Base-by-base conservation (phyloP, 108 stramenopile genomes). In the Nitzschia sp. region DNA sequence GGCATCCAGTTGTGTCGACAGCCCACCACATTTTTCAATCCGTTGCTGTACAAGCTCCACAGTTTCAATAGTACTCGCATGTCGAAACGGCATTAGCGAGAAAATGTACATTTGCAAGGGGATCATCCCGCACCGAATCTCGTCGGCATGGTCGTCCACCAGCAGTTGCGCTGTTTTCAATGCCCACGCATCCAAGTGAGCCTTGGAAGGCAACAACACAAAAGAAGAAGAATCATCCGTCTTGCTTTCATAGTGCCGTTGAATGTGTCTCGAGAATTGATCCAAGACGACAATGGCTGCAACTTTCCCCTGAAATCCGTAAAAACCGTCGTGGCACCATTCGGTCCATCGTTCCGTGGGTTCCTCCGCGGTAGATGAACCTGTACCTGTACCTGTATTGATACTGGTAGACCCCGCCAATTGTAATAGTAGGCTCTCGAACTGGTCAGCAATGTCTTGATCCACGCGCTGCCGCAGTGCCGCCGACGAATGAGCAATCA, bases 241-340 rank as follows among this genome's bases (percentile, higher is more conserved):
- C 16, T 5, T 32, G 41, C 56, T 55, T 23, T 78, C 45, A 63
- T 62, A 80, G 56, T 87, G 62, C 35, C 93, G 82, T 52, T 80
- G 84, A 46, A 94, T 84, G 68, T 94, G 93, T 9, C 93, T 66
- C 27, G 85, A 83, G 63, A 90, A 80, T 68, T 94, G 93, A 85
- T 94, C 93, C 54, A 94, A 72, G 0, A 83, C 84, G 50, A 94
- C 75, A 60, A 94, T 92, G 15, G 90, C 85, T 23, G 93, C 93
- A n/a, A 94, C 48, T 62, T 89, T 91, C 45, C 89, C 93, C 50
- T 66, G 75, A 45, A 72, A 84, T 16, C 93, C 88, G 60, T 84
- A 91, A 30, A 85, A 45, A 2, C 69, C 55, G 48, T 76, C 71
- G 21, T 68, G 71, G 74, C 83, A 82, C 76, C 82, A 66, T 30